A percentile compares a stretch with the other conserved stretches of the same genome.
Conservation (phyloP, 305 asterid species). For the Solanum chacoense region DNA sequence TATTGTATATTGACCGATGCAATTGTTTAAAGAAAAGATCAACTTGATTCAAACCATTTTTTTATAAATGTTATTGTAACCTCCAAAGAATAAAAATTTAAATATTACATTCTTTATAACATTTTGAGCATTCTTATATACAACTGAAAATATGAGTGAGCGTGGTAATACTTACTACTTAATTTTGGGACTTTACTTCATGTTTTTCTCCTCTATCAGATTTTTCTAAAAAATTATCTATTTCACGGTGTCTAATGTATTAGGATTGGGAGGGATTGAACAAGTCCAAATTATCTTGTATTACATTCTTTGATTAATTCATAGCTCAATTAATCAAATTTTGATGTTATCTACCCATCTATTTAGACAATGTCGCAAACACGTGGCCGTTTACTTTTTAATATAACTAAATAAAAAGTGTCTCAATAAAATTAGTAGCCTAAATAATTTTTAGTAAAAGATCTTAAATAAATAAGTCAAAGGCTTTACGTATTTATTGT, state of each 20-base stretch:
- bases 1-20: neutral
- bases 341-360: no score
- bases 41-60: neutral
- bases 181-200: neutral
- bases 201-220: no score
- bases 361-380: neutral
- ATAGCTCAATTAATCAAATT: neutral
- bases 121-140: no score
- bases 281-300: neutral
- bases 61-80: neutral
- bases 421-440: neutral
- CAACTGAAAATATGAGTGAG: neutral
- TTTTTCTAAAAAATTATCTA: no score
- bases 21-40: neutral
- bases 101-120: neutral
- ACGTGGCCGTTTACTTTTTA: neutral
- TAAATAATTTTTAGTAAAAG: neutral
- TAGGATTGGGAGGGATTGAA: neutral
- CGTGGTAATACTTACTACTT: neutral
- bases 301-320: neutral
- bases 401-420: no score
- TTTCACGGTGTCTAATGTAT: neutral
- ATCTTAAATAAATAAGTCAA: neutral
- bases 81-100: neutral
- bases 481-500: neutral